A percentile compares a stretch with the other conserved stretches of the same genome.
These are phyloP conservation scores for Cystofilobasidium bisporidii DNA, from an alignment of 768 basidiomycete genomes.

Conservation along the genomic window DNA sequence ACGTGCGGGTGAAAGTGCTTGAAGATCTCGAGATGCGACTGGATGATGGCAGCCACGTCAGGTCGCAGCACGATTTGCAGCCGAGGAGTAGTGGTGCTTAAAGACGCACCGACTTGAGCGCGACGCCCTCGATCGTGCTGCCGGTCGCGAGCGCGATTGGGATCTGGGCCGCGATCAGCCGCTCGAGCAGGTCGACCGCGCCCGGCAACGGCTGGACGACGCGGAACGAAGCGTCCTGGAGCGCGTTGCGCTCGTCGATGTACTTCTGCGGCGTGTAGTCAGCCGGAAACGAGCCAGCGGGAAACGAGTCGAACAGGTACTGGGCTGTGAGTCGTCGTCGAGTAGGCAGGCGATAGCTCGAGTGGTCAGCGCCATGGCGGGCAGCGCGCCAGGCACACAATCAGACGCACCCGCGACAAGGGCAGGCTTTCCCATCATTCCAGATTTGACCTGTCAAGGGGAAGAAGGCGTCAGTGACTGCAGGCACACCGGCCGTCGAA, in stretches of 20 bases:
- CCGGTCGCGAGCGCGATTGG: conserved; percentile 78
- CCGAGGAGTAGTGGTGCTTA: background rate
- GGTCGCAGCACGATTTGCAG: background rate
- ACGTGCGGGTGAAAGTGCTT: conserved; percentile 8
- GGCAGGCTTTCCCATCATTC: conserved; percentile 65
- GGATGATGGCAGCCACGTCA: background rate
- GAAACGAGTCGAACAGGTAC: conserved; percentile 65
- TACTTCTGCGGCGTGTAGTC: conserved; percentile 50
- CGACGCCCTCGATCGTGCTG: conserved; percentile 56
- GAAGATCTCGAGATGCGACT: conserved; percentile 22
- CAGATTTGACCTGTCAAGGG: conserved; percentile 41
- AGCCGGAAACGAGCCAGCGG: conserved; percentile 51
- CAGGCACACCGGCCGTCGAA: no score
- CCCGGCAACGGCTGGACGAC: conserved; percentile 66
- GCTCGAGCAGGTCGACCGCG: conserved; percentile 55
- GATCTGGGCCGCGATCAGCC: conserved; percentile 57
- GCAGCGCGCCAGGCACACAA: no score
- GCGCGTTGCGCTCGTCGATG: conserved; percentile 48
- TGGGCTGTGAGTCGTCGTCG: background rate
- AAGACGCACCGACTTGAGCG: conserved; percentile 50
- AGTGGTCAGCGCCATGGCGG: no score
- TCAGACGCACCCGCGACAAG: background rate
- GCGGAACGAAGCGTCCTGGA: conserved; percentile 61
- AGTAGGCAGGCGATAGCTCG: no score
- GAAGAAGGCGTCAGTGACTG: no score